phyloP scores from a whole-genome alignment of 192 early-diverging fungal genomes.

The Mortierella hygrophila region DNA sequence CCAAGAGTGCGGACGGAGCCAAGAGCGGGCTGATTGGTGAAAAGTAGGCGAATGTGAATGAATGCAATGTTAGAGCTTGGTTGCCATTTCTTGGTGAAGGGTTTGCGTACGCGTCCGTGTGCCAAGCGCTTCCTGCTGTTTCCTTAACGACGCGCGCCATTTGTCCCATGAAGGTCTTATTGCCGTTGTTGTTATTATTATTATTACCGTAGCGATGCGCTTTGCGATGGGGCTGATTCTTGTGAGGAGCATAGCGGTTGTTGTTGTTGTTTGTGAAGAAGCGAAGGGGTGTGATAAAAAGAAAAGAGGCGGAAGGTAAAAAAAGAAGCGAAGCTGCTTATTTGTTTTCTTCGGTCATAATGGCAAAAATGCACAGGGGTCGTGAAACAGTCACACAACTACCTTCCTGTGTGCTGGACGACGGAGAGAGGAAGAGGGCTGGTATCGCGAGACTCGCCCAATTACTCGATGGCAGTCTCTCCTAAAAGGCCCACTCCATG shows the following conservation, averaged over 20 bases:
- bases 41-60: background rate
- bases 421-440: no score
- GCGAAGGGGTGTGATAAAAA: background rate
- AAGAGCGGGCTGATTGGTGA: slow-evolving; percentile 20
- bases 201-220: slow-evolving; percentile 35
- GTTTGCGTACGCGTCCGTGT: background rate
- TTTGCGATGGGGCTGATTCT: slow-evolving; percentile 40
- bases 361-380: background rate
- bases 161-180: background rate
- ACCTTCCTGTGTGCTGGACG: background rate
- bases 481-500: no score
- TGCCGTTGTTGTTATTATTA: background rate
- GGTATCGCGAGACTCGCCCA: background rate
- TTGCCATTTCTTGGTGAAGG: background rate
- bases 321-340: background rate
- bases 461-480: no score
- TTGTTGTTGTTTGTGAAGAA: slow-evolving; percentile 2
- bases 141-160: background rate
- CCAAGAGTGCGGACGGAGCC: slow-evolving; percentile 42
- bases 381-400: background rate
- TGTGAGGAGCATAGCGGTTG: slow-evolving; percentile 33
- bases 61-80: background rate
- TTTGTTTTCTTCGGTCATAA: background rate
- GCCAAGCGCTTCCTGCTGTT: background rate
- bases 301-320: background rate